phyloP scores from a whole-genome alignment of 1,284 basidiomycete species.

The Cutaneotrichosporon sp. region DNA sequence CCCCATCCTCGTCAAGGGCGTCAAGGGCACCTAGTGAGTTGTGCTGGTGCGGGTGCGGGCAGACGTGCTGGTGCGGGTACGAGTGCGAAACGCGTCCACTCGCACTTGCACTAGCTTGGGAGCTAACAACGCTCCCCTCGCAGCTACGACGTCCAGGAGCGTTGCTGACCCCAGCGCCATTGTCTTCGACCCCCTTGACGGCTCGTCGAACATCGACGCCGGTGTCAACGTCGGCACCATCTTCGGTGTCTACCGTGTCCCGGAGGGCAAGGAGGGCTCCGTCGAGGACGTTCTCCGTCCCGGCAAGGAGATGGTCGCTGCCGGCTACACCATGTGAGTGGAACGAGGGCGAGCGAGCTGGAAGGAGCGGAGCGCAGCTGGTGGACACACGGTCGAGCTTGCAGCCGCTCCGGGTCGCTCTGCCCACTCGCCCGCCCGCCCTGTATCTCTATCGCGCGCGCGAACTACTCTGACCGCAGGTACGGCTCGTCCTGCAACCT shows the following conservation, averaged over 20 bases:
- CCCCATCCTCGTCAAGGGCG: slow-evolving; percentile 72
- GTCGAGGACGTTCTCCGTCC: slow-evolving; percentile 89
- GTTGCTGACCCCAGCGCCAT: slow-evolving; percentile 64
- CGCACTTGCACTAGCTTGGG: neutral
- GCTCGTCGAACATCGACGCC: slow-evolving; percentile 98
- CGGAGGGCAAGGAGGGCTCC: slow-evolving; percentile 71
- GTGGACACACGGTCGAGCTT: too few relatives aligned
- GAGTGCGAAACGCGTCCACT: neutral
- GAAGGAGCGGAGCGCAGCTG: too few relatives aligned
- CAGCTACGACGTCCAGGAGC: neutral
- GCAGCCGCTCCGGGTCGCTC: too few relatives aligned
- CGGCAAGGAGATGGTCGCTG: slow-evolving; percentile 96
- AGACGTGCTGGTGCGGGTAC: neutral
- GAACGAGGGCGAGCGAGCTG: too few relatives aligned
- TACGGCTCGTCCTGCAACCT: slow-evolving; percentile 99
- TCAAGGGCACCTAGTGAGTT: slow-evolving; percentile 67
- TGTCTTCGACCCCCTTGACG: slow-evolving; percentile 98
- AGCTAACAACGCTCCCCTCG: neutral
- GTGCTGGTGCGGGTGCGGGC: neutral
- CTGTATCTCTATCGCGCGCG: too few relatives aligned
- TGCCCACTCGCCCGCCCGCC: neutral
- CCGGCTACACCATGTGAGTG: slow-evolving; percentile 88
- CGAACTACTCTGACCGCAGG: slow-evolving; percentile 56
- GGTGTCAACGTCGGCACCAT: slow-evolving; percentile 99
- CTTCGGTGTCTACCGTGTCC: slow-evolving; percentile 93